Evolutionary conservation across 108 stramenopile genomes (phyloP).

Genomic region (Cyclotella kingstonii): DNA sequence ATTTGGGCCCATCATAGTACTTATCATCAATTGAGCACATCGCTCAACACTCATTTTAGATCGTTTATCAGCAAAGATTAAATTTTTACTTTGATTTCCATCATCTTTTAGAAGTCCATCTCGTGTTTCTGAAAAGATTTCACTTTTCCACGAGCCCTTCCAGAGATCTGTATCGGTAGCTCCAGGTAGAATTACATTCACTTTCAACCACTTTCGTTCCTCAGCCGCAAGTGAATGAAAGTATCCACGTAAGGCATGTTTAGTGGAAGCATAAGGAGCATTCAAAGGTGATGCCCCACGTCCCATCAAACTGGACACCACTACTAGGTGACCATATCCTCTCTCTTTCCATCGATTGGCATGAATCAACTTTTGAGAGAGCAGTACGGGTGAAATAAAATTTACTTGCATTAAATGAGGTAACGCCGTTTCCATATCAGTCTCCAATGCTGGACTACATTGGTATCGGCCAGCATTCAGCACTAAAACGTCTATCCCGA

Average conservation of each 20-base stretch:
- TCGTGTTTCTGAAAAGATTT: background rate
- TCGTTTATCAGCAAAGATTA: constrained; percentile 3
- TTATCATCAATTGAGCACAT: constrained; percentile 49
- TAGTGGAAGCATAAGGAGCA: constrained; percentile 63
- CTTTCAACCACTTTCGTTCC: constrained; percentile 44
- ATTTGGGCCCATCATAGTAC: constrained; percentile 35
- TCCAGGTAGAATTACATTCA: constrained; percentile 67
- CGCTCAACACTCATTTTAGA: constrained; percentile 62
- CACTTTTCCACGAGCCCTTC: constrained; percentile 5
- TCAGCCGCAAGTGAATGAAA: constrained; percentile 58
- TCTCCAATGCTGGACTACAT: constrained; percentile 10
- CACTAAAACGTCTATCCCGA: constrained; percentile 22
- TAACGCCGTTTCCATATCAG: constrained; percentile 3
- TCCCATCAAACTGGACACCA: constrained; percentile 59
- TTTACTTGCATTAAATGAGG: constrained; percentile 24
- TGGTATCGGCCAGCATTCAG: constrained; percentile 33
- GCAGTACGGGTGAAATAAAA: constrained; percentile 13
- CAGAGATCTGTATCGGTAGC: constrained; percentile 52
- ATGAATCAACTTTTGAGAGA: constrained; percentile 6
- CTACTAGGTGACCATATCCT: constrained; percentile 44
- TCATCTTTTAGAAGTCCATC: background rate
- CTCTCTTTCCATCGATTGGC: constrained; percentile 20
- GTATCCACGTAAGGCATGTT: constrained; percentile 68
- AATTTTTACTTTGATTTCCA: background rate
- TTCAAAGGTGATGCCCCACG: constrained; percentile 58